A percentile compares a stretch with the other conserved stretches of the same genome.
These are phyloP conservation scores for Halteria grandinella DNA, from an alignment of 73 alveolate genomes.

Conservation along the genomic window DNA sequence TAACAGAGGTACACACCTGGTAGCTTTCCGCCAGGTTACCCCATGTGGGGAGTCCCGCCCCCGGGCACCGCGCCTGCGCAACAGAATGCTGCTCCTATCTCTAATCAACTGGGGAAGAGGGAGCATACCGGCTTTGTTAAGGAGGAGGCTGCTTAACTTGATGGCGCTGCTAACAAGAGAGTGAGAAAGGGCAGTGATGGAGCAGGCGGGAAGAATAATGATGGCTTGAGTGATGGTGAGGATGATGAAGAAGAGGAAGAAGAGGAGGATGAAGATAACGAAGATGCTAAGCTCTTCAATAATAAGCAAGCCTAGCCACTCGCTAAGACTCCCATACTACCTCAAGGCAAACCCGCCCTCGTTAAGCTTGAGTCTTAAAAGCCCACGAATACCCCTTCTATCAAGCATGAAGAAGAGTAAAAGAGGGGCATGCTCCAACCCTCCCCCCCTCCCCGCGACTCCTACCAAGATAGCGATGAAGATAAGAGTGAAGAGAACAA, in stretches of 20 bases:
- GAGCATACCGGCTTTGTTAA: neutral
- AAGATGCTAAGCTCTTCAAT: too few relatives aligned
- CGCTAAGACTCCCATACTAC: too few relatives aligned
- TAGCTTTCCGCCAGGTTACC: neutral
- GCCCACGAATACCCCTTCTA: constrained; percentile 39
- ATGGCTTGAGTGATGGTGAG: constrained; percentile 16
- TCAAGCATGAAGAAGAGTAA: neutral
- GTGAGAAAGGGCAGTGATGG: neutral
- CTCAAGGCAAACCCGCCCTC: too few relatives aligned
- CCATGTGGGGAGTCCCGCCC: neutral
- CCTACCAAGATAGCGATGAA: constrained; percentile 41
- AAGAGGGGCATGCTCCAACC: constrained; percentile 13
- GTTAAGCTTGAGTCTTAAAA: too few relatives aligned
- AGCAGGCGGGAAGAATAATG: constrained; percentile 23
- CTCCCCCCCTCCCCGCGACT: neutral
- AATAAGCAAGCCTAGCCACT: too few relatives aligned
- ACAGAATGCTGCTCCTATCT: neutral
- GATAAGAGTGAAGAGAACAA: constrained; percentile 42
- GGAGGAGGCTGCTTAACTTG: neutral
- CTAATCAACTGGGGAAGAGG: constrained; percentile 1
- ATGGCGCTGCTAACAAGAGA: neutral
- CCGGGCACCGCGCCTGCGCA: neutral
- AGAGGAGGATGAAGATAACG: constrained; percentile 36
- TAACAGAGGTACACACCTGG: neutral
- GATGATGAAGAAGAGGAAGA: constrained; percentile 42